Evolutionary conservation across 1,284 basidiomycete genomes (phyloP).

Genomic region (Violaceomyces palustris): DNA sequence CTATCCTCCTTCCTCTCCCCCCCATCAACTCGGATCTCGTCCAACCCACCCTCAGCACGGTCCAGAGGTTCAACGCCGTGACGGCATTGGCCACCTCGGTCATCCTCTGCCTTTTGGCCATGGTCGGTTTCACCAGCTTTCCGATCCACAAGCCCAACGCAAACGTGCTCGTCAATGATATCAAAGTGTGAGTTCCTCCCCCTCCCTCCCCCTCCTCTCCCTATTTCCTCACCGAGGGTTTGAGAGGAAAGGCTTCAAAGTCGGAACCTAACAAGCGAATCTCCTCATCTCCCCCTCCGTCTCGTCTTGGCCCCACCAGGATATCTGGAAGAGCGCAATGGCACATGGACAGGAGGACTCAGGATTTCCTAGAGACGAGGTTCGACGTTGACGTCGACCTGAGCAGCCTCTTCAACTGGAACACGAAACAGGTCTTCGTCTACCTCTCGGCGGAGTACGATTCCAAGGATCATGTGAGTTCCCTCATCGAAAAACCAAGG

Average conservation of each 20-base stretch:
- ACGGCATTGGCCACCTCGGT: conserved; percentile 62
- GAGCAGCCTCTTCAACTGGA: conserved; percentile 79
- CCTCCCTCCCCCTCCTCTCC: not conserved
- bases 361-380: conserved; percentile 36
- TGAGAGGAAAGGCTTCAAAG: too few species aligned
- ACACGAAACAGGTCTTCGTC: conserved; percentile 85
- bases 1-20: not conserved
- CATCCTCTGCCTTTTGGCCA: conserved; percentile 60
- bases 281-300: too few species aligned
- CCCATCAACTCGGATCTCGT: not conserved
- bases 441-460: conserved; percentile 32
- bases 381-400: conserved; percentile 60
- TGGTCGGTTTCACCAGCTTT: conserved; percentile 33
- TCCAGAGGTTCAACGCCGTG: conserved; percentile 69
- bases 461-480: conserved; percentile 28
- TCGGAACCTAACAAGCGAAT: not conserved
- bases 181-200: conserved; percentile 61
- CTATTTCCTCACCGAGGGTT: too few species aligned
- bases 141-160: conserved; percentile 56
- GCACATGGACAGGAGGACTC: conserved; percentile 38
- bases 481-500: too few species aligned
- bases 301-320: too few species aligned
- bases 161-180: conserved; percentile 60
- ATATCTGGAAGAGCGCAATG: conserved; percentile 18
- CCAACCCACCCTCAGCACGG: too few species aligned